These are phyloP conservation scores for Paramecium pentaurelia DNA, from an alignment of 73 alveolate genomes.

Conservation along the genomic window DNA sequence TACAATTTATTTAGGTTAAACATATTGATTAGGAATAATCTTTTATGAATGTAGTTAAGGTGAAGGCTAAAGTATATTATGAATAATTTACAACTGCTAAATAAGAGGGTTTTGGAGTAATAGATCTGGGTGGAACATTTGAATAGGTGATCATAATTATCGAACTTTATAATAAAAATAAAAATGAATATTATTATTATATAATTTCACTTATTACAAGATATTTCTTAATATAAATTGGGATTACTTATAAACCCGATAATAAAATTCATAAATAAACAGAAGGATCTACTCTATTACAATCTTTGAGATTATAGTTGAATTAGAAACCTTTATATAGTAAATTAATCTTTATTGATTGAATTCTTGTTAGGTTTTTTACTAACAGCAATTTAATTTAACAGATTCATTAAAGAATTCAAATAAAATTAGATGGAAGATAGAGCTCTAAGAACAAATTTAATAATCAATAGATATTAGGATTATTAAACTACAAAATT, in stretches of 20 bases:
- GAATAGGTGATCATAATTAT: background rate
- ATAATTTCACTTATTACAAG: background rate
- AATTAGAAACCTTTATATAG: background rate
- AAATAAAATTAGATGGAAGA: background rate
- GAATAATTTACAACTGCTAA: background rate
- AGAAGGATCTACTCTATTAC: background rate
- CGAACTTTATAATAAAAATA: background rate
- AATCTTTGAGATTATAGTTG: background rate
- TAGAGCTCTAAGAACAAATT: background rate
- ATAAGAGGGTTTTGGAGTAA: background rate
- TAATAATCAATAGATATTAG: background rate
- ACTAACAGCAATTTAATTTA: background rate
- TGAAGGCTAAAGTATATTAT: background rate
- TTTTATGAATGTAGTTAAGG: background rate
- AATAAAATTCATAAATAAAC: background rate
- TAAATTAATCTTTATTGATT: background rate
- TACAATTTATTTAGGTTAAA: background rate
- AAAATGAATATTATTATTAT: background rate
- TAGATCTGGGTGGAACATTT: background rate
- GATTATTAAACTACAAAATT: background rate
- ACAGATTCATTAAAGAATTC: background rate
- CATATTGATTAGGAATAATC: background rate
- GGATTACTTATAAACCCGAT: background rate
- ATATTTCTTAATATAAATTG: background rate
- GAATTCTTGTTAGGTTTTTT: background rate